Conservation (phyloP, 371 early-diverging fungal genomes). For the Mortierella sp. region DNA sequence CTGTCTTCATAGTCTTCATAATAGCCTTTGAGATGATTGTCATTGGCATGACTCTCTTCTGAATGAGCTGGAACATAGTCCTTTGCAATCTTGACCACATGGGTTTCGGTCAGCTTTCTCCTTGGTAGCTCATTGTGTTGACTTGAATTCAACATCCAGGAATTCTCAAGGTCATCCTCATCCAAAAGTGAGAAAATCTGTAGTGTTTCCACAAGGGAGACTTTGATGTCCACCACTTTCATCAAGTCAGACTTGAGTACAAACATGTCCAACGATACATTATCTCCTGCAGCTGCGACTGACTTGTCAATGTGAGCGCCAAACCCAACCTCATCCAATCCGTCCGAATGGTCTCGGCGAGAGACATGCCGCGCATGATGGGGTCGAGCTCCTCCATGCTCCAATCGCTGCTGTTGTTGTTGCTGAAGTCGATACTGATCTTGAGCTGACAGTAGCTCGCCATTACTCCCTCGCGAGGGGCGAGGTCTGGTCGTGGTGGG, state of each 20-base stretch:
- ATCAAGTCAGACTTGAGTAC: slow-evolving; percentile 49
- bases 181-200: slow-evolving; percentile 30
- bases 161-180: neutral
- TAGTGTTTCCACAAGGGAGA: slow-evolving; percentile 48
- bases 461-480: neutral
- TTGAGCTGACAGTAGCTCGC: slow-evolving; percentile 11
- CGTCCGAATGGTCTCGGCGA: slow-evolving; percentile 10
- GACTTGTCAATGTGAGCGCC: slow-evolving; percentile 52
- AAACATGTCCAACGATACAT: slow-evolving; percentile 43
- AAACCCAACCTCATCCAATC: slow-evolving; percentile 49
- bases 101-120: slow-evolving; percentile 27
- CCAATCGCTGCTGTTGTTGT: slow-evolving; percentile 2
- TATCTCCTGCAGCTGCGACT: slow-evolving; percentile 44
- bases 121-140: neutral
- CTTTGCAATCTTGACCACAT: slow-evolving; percentile 48
- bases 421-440: slow-evolving; percentile 16
- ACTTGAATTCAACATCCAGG: neutral
- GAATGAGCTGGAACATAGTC: slow-evolving; percentile 44
- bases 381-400: neutral
- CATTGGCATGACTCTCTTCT: slow-evolving; percentile 44
- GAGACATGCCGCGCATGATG: neutral
- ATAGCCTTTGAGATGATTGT: slow-evolving; percentile 48
- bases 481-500: no score
- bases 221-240: slow-evolving; percentile 48
- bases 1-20: slow-evolving; percentile 48